Evolutionary conservation across 139 green algal genomes (phyloP).

Genomic region (Closterium sp.): DNA sequence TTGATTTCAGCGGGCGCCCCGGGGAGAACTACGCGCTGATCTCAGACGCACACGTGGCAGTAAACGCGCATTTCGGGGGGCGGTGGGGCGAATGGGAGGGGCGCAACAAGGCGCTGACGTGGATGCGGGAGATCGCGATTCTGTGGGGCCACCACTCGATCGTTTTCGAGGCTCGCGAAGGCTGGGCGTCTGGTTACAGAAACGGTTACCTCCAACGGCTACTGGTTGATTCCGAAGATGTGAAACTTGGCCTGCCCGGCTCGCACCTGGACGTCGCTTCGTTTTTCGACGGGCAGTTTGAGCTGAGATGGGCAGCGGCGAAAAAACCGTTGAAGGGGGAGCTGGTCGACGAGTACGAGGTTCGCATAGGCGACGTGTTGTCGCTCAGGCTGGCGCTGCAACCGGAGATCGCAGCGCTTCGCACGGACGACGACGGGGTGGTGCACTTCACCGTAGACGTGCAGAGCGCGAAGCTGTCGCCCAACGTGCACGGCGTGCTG

Average conservation of each 20-base stretch:
- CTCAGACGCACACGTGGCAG: slow-evolving; percentile 13
- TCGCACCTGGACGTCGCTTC: not conserved
- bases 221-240: not conserved
- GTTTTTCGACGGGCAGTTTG: not conserved
- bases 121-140: slow-evolving; percentile 12
- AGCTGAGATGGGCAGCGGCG: not conserved
- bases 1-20: not conserved
- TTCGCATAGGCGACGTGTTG: not conserved
- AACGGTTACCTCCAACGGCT: slow-evolving; percentile 20
- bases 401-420: slow-evolving; percentile 11
- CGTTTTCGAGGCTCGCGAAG: not conserved
- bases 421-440: slow-evolving; percentile 7
- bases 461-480: not conserved
- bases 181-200: not conserved
- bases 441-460: slow-evolving; percentile 34
- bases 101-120: slow-evolving; percentile 13
- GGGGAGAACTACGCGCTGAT: slow-evolving; percentile 6
- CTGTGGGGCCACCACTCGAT: slow-evolving; percentile 14
- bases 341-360: not conserved
- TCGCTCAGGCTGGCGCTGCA: slow-evolving; percentile 2
- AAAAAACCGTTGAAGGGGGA: slow-evolving; percentile 1
- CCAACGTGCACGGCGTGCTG: slow-evolving; percentile 23
- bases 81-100: not conserved
- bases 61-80: slow-evolving; percentile 6
- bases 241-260: not conserved